Evolutionary conservation across 2,329 filamentous ascomycete genomes (phyloP).

Genomic region (Setomelanomma holmii): DNA sequence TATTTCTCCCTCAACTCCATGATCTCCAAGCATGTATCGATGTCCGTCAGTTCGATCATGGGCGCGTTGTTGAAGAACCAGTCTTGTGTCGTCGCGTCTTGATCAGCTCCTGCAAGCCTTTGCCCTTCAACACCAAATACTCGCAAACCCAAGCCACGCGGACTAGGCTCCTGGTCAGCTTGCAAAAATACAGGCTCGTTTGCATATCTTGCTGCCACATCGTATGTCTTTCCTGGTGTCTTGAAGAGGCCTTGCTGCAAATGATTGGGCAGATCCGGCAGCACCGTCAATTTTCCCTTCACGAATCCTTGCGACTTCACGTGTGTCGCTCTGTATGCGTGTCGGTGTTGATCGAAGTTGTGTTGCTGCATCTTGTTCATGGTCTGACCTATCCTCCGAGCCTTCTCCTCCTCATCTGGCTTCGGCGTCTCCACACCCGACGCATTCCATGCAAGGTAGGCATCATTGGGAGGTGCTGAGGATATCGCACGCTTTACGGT

Average conservation of each 20-base stretch:
- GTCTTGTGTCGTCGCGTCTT: conserved; percentile 29
- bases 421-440: conserved; percentile 42
- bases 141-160: conserved; percentile 47
- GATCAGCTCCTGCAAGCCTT: conserved; percentile 16
- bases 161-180: conserved; percentile 44
- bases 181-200: conserved; percentile 47
- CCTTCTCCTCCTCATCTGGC: conserved; percentile 43
- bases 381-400: conserved; percentile 43
- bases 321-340: conserved; percentile 48
- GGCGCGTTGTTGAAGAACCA: conserved; percentile 45
- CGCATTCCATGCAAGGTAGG: conserved; percentile 39
- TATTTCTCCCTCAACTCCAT: conserved; percentile 38
- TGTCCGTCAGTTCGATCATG: conserved; percentile 39
- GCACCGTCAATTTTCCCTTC: conserved; percentile 20
- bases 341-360: conserved; percentile 50
- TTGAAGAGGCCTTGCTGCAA: conserved; percentile 49
- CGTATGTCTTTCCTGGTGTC: conserved; percentile 37
- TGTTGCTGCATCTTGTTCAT: conserved; percentile 51
- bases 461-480: conserved; percentile 27
- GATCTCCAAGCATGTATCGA: conserved; percentile 42
- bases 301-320: conserved; percentile 41
- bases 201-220: conserved; percentile 48
- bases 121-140: conserved; percentile 46
- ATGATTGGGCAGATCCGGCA: conserved; percentile 33
- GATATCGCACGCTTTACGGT: conserved; percentile 20